Conservation (phyloP, 768 basidiomycete species). For the Trametes punicea region DNA sequence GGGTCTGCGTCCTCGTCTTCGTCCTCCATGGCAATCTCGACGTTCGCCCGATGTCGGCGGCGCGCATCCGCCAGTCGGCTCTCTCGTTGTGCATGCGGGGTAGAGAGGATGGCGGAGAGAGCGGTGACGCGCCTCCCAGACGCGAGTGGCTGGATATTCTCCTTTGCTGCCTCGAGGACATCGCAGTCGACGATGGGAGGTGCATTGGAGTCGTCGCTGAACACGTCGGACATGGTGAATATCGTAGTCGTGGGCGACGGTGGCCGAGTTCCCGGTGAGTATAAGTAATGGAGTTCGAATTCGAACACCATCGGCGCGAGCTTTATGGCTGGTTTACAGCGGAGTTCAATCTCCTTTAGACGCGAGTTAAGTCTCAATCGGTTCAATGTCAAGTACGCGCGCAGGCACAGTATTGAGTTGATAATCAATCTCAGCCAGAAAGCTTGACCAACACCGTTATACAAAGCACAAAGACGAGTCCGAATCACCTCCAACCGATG, state of each 20-base stretch:
- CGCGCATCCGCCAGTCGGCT: slow-evolving; percentile 63
- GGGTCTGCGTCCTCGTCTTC: slow-evolving; percentile 76
- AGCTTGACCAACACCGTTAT: not conserved
- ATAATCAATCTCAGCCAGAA: slow-evolving; percentile 1
- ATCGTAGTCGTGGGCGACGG: not conserved
- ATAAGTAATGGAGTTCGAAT: not conserved
- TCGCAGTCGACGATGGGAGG: slow-evolving; percentile 72
- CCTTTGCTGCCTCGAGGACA: slow-evolving; percentile 78
- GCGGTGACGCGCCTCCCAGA: slow-evolving; percentile 77
- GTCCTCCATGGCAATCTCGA: slow-evolving; percentile 62
- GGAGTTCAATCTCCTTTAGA: no score
- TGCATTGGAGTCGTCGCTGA: slow-evolving; percentile 30
- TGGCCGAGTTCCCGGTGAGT: not conserved
- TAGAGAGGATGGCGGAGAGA: slow-evolving; percentile 67
- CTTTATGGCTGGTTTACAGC: no score
- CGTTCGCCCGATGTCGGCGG: slow-evolving; percentile 65
- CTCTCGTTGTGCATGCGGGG: slow-evolving; percentile 76
- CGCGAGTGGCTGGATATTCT: slow-evolving; percentile 82
- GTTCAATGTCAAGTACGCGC: no score
- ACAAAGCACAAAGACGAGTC: not conserved
- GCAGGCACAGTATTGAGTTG: no score
- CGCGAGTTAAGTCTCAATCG: no score
- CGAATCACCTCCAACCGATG: not conserved
- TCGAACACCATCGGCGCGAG: no score
- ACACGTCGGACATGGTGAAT: slow-evolving; percentile 34